A percentile compares a stretch with the other conserved stretches of the same genome.
These are phyloP conservation scores for Pleurotus tuber-regium DNA, from an alignment of 768 basidiomycete genomes.

Conservation along the genomic window DNA sequence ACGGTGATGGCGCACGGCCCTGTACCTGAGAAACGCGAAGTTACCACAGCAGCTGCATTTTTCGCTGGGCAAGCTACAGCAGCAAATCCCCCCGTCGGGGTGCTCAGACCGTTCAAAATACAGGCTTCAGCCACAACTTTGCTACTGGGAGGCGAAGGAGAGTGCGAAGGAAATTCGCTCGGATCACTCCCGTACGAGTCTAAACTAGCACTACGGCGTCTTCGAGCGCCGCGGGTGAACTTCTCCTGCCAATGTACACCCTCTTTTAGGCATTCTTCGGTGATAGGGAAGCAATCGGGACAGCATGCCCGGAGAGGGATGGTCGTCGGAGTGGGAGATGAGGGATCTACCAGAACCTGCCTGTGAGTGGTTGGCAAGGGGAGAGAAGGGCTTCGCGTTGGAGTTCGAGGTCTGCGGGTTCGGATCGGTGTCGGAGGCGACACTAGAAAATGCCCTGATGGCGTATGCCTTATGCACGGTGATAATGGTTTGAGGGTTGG, in stretches of 20 bases:
- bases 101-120: not conserved
- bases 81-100: slow-evolving; percentile 22
- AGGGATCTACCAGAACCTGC: slow-evolving; percentile 24
- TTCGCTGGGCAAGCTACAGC: slow-evolving; percentile 19
- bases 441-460: slow-evolving; percentile 45
- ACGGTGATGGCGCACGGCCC: slow-evolving; percentile 43
- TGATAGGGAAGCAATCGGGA: slow-evolving; percentile 54
- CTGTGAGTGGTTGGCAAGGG: slow-evolving; percentile 32
- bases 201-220: slow-evolving; percentile 50
- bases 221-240: slow-evolving; percentile 60
- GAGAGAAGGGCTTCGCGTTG: slow-evolving; percentile 28
- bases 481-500: slow-evolving; percentile 17
- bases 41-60: slow-evolving; percentile 14
- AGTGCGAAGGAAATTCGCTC: slow-evolving; percentile 8
- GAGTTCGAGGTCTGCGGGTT: slow-evolving; percentile 18
- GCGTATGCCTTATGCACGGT: slow-evolving; percentile 15
- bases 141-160: not conserved
- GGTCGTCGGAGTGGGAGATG: slow-evolving; percentile 28
- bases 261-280: slow-evolving; percentile 52
- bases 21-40: slow-evolving; percentile 8
- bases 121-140: not conserved
- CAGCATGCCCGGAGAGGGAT: slow-evolving; percentile 76
- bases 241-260: slow-evolving; percentile 62
- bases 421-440: slow-evolving; percentile 46
- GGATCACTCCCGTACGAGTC: slow-evolving; percentile 28